Evolutionary conservation across 768 basidiomycete species (phyloP).

Genomic region (Suillus subaureus): DNA sequence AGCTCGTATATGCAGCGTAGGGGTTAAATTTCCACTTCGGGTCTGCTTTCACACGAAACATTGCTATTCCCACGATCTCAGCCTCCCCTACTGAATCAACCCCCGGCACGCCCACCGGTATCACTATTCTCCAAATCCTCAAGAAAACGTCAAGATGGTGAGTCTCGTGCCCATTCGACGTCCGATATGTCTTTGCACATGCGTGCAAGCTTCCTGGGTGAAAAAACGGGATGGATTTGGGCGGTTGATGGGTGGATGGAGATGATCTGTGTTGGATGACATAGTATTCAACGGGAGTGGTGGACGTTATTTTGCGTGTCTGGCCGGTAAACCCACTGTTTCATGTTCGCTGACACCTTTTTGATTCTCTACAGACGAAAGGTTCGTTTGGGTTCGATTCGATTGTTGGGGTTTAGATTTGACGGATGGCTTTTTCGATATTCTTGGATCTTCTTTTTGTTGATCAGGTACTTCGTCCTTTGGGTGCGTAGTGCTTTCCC

Average conservation of each 20-base stretch:
- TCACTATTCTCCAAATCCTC: constrained; percentile 29
- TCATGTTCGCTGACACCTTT: constrained; percentile 22
- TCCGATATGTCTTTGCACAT: constrained; percentile 13
- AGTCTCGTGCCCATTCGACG: constrained; percentile 32
- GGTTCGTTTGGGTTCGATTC: constrained; percentile 50
- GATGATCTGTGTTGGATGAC: constrained; percentile 36
- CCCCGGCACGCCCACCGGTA: constrained; percentile 12
- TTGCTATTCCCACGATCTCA: constrained; percentile 25
- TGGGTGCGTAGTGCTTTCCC: constrained; percentile 58
- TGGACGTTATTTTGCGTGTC: neutral
- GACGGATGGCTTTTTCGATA: constrained; percentile 18
- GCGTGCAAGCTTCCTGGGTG: constrained; percentile 8
- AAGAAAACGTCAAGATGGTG: constrained; percentile 48
- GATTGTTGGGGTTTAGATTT: neutral
- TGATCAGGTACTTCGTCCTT: constrained; percentile 91
- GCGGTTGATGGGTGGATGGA: constrained; percentile 36
- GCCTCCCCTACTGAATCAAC: constrained; percentile 14
- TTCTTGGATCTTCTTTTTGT: neutral
- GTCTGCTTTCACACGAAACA: neutral
- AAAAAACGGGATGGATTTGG: constrained; percentile 24
- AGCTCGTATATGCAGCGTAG: too few relatives aligned
- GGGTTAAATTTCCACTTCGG: neutral
- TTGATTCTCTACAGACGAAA: constrained; percentile 64
- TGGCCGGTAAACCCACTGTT: neutral
- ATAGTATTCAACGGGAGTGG: constrained; percentile 11